Evolutionary conservation across 148 eudicot species (phyloP).

Genomic region (Euryodendron excelsum): DNA sequence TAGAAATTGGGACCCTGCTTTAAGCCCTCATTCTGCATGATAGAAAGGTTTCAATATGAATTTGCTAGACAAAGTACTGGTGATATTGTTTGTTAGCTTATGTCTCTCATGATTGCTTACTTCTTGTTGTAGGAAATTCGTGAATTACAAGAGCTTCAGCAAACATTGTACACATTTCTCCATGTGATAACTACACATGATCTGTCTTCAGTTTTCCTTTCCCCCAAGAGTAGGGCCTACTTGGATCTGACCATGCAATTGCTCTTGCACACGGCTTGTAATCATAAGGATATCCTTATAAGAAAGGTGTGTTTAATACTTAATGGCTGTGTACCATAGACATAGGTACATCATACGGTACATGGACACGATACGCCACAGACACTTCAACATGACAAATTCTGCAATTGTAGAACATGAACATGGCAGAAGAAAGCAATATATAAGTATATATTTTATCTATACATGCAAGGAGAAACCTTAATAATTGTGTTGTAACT

Average conservation of each 20-base stretch:
- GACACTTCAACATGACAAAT: background rate
- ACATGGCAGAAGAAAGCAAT: no score
- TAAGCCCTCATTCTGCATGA: slow-evolving; percentile 4
- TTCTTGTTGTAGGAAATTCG: slow-evolving; percentile 72
- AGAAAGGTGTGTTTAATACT: slow-evolving; percentile 97
- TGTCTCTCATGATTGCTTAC: slow-evolving; percentile 12
- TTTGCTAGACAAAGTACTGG: background rate
- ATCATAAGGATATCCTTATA: slow-evolving; percentile 73
- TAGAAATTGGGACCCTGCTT: background rate
- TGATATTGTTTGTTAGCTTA: background rate
- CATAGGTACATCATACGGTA: background rate
- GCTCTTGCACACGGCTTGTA: slow-evolving; percentile 62
- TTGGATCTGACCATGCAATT: slow-evolving; percentile 71
- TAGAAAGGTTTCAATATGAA: slow-evolving; percentile 2
- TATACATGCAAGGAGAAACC: no score
- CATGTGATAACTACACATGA: slow-evolving; percentile 87
- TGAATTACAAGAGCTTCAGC: slow-evolving; percentile 85
- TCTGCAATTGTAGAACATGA: background rate
- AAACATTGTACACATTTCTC: slow-evolving; percentile 74
- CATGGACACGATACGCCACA: no score
- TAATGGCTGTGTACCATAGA: background rate
- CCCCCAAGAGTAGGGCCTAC: slow-evolving; percentile 56
- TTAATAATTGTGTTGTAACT: no score
- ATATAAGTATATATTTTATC: no score
- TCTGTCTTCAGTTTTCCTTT: slow-evolving; percentile 77